These are phyloP conservation scores for Lasiodiplodia theobromae DNA, from an alignment of 2,329 filamentous ascomycete species.

Conservation along the genomic window DNA sequence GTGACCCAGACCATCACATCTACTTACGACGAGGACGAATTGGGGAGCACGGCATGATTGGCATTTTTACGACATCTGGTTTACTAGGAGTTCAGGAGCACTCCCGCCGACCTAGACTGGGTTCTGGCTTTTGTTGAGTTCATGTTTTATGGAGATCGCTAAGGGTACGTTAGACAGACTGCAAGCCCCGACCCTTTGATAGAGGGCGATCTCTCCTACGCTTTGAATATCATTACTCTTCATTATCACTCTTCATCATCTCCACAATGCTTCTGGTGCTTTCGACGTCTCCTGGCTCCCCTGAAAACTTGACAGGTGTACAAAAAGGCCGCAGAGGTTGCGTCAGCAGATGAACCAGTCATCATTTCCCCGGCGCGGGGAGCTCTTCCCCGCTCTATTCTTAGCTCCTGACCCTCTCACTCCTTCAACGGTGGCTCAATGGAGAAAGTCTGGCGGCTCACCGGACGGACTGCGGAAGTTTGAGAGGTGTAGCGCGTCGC, in stretches of 20 bases:
- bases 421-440: background rate
- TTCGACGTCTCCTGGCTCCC: background rate
- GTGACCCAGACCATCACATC: background rate
- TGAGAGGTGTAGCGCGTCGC: background rate
- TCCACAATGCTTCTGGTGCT: background rate
- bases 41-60: background rate
- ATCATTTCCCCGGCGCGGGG: slow-evolving; percentile 16
- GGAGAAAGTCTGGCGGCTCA: slow-evolving; percentile 5
- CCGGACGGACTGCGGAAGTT: slow-evolving; percentile 16
- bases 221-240: slow-evolving; percentile 16
- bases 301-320: background rate
- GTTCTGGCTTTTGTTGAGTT: background rate
- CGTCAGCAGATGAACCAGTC: slow-evolving; percentile 9
- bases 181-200: background rate
- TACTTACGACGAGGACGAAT: background rate
- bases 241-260: slow-evolving; percentile 8
- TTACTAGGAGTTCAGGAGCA: slow-evolving; percentile 13
- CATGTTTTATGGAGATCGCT: slow-evolving; percentile 2
- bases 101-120: too few relatives aligned
- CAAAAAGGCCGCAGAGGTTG: background rate
- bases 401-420: background rate
- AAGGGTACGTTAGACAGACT: slow-evolving; percentile 18
- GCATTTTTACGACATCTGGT: slow-evolving; percentile 18
- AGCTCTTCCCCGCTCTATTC: slow-evolving; percentile 16
- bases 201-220: slow-evolving; percentile 3